Conservation (phyloP, 495 filamentous ascomycete species). For the Clohesyomyces aquaticus region DNA sequence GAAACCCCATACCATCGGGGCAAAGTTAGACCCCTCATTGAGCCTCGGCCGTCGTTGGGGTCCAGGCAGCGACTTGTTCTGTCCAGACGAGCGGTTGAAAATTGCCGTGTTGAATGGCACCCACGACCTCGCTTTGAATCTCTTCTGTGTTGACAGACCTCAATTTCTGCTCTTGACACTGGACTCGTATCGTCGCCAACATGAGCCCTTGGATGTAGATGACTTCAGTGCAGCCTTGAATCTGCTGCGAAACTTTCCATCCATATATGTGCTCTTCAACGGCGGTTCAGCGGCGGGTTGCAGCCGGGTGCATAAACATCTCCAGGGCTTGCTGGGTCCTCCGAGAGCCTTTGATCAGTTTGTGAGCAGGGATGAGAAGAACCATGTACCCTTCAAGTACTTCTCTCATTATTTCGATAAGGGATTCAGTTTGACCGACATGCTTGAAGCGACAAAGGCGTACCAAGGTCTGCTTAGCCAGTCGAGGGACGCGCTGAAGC, state of each 20-base stretch:
- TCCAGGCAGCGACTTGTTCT: neutral
- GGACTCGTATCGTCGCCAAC: slow-evolving; percentile 7
- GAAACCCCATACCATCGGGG: neutral
- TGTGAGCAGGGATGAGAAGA: neutral
- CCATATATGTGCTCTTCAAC: slow-evolving; percentile 1
- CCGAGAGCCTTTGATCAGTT: slow-evolving; percentile 2
- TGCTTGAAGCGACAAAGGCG: neutral
- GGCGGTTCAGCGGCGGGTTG: neutral
- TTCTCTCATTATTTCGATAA: neutral
- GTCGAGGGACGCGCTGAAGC: neutral
- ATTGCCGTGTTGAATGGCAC: neutral
- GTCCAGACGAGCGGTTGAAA: neutral
- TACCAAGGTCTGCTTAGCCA: neutral
- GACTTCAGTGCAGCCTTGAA: slow-evolving; percentile 1
- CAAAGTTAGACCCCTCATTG: neutral
- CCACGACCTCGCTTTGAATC: neutral
- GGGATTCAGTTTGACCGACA: neutral
- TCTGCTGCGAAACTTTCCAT: neutral
- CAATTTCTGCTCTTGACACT: slow-evolving; percentile 2
- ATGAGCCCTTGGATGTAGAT: neutral
- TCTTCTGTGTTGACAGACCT: neutral
- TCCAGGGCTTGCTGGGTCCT: slow-evolving; percentile 3
- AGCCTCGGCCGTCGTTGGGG: neutral
- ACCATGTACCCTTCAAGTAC: slow-evolving; percentile 4
- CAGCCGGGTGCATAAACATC: slow-evolving; percentile 5